Percentiles rank a stretch among this genome's conserved stretches.
These are phyloP conservation scores for Orychophragmus violaceus DNA, from an alignment of 345 rosid species.

Conservation along the genomic window DNA sequence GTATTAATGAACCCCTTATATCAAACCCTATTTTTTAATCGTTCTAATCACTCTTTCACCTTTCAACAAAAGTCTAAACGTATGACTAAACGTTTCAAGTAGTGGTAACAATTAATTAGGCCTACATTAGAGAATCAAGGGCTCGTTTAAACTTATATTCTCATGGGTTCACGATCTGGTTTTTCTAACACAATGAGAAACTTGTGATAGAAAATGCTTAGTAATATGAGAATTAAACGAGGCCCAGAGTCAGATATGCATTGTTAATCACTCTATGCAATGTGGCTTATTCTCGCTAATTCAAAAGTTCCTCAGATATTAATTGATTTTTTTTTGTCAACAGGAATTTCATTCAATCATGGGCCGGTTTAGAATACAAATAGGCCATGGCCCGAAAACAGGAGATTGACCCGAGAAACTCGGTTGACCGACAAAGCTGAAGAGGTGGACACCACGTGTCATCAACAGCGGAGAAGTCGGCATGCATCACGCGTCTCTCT, in stretches of 20 bases:
- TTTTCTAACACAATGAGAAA: neutral
- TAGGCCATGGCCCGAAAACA: too few relatives aligned
- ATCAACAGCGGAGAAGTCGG: too few relatives aligned
- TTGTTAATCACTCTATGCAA: neutral
- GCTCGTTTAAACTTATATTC: neutral
- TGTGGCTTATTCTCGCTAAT: neutral
- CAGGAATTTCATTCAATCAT: too few relatives aligned
- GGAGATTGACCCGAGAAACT: too few relatives aligned
- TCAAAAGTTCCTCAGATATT: neutral
- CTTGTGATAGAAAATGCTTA: neutral
- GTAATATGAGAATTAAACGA: neutral
- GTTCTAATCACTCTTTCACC: neutral
- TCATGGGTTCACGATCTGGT: neutral
- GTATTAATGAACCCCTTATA: too few relatives aligned
- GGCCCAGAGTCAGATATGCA: neutral
- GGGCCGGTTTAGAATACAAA: too few relatives aligned
- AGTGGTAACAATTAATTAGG: neutral
- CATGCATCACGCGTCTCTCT: too few relatives aligned
- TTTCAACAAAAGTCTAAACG: neutral
- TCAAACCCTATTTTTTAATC: too few relatives aligned
- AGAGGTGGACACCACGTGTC: too few relatives aligned
- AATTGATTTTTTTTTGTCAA: too few relatives aligned
- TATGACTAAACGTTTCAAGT: neutral
- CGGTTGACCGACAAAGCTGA: too few relatives aligned
- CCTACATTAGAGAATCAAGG: neutral